phyloP scores from a whole-genome alignment of 2,329 filamentous ascomycete genomes.

The Alternaria sp. region DNA sequence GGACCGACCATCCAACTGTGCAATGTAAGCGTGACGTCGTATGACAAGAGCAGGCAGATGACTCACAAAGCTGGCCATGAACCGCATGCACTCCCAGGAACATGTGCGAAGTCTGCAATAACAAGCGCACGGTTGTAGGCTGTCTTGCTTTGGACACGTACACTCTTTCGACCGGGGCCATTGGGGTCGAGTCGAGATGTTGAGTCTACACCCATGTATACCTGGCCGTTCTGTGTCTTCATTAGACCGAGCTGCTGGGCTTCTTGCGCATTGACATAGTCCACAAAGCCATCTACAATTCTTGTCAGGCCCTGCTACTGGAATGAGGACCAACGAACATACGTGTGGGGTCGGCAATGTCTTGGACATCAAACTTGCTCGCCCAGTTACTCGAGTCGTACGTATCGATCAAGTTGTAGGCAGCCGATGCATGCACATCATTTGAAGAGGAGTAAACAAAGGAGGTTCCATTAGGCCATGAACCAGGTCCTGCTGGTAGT shows the following conservation, averaged over 20 bases:
- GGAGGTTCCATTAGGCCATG: slow-evolving; percentile 33
- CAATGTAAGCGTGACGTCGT: slow-evolving; percentile 11
- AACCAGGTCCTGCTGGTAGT: slow-evolving; percentile 32
- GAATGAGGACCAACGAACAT: slow-evolving; percentile 3
- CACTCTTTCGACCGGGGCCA: slow-evolving; percentile 47
- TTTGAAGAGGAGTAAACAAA: slow-evolving; percentile 19
- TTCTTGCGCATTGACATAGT: slow-evolving; percentile 45
- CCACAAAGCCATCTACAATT: slow-evolving; percentile 47
- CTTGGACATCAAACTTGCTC: slow-evolving; percentile 47
- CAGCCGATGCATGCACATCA: slow-evolving; percentile 20
- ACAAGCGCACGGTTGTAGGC: slow-evolving; percentile 49
- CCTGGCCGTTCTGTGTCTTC: slow-evolving; percentile 42
- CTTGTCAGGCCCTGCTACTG: neutral
- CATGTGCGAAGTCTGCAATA: slow-evolving; percentile 52
- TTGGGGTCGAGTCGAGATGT: slow-evolving; percentile 40
- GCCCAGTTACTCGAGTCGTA: slow-evolving; percentile 52
- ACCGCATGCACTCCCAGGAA: slow-evolving; percentile 50
- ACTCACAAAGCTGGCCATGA: slow-evolving; percentile 51
- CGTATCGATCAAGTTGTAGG: slow-evolving; percentile 44
- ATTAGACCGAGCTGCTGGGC: slow-evolving; percentile 46
- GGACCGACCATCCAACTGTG: slow-evolving; percentile 50
- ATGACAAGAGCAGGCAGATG: neutral
- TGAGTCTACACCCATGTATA: slow-evolving; percentile 52
- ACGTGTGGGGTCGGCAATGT: slow-evolving; percentile 49
- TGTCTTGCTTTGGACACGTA: slow-evolving; percentile 48